Evolutionary conservation across 768 basidiomycete genomes (phyloP), one percentile per base, ranked within the genome.

Genomic region (Boletus subcaerulescens): DNA sequence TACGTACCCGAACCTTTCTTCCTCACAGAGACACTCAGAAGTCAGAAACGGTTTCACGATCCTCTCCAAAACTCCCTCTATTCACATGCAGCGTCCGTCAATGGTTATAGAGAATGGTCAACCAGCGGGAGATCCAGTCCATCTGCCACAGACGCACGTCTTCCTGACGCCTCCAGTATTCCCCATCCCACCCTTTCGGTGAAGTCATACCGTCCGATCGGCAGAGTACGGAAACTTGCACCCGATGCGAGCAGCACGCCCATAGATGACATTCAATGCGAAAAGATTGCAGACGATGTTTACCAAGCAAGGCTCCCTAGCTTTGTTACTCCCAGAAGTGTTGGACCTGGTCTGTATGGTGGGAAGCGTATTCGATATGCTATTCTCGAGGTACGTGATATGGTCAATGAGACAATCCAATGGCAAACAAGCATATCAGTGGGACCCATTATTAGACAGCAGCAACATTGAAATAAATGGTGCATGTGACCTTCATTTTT

Each of bases 21-120:
- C 67, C 75, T 95, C 58, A 92, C 91, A 6, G 87, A 92, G 70
- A 91, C 87, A 0, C 80, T 96, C 29, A 76, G 81, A 61, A 86
- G 86, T 60, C 91, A 94, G 71, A 82, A 82, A 38, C 84, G 95
- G 13, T 98, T 98, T 64, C 91, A 98, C 70, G 95, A 98, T 60
- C 95, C 94, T 4, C 72, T 85, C 22, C 87, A 90, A 67, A 86
- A 91, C 56, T 94, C 93, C 1, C 73, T 96, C 22, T 93, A 91
- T 64, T 91, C 91, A 1, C 82, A 92, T 60, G 82, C 91, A 0
- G 74, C 77, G 8, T 88, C 91, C 20, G 86, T 94, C 9, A 83
- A 87, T 65, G 85, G 88, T 6, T 96, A 86, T 66, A 77, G 88
- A 54, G 77, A 84, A 53, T 95, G 93, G 88, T 86, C 80, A 59